Base-by-base conservation (phyloP, 2,329 filamentous ascomycete genomes). In the Tolypocladium nubicola region DNA sequence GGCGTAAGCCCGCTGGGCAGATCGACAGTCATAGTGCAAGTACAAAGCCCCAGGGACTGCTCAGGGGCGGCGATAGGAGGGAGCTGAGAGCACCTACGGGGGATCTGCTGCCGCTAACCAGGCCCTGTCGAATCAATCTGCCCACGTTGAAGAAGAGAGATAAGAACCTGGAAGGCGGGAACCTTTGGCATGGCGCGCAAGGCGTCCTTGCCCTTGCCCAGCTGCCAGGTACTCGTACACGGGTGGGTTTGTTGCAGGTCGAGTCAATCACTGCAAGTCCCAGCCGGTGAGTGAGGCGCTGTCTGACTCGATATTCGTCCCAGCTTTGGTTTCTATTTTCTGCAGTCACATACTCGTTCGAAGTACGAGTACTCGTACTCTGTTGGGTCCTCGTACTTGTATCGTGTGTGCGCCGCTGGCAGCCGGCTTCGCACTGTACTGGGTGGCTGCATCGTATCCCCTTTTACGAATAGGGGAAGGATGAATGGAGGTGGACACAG, bases 101-200 rank as follows among this genome's bases (percentile, higher is more conserved):
- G 47, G 47, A 50, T 33, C 14, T 16, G 26, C 6, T 33, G 26
- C 26, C 47, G 52, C 23, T 30, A 41, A 33, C 56, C 54, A 16
- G 47, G 61, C 62, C 62, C 61, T 66, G 60, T 53, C 68, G 68
- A 70, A 70, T 70, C 68, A 70, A 65, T 59, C 55, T 56, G 57
- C 66, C 68, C 68, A 70, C 68, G 68, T 70, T 65, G 61, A 54
- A 67, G 64, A 66, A 35, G 4, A n/a, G 9, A 50, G 47, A 50
- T 50, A 50, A 50, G 30, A n/a, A 30, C 16, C 30, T 14, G 16
- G 23, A 14, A 19, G 5, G 45, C 26, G 47, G 26, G 47, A 50
- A 35, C 33, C 45, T n/a, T 37, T 30, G 47, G 47, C 45, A 49
- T 26, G 45, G 45, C 26, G 38, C 33, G 26, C 45, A 11, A n/a